Conservation (phyloP, 2,329 filamentous ascomycete genomes). For the Calonectria ilicicola region DNA sequence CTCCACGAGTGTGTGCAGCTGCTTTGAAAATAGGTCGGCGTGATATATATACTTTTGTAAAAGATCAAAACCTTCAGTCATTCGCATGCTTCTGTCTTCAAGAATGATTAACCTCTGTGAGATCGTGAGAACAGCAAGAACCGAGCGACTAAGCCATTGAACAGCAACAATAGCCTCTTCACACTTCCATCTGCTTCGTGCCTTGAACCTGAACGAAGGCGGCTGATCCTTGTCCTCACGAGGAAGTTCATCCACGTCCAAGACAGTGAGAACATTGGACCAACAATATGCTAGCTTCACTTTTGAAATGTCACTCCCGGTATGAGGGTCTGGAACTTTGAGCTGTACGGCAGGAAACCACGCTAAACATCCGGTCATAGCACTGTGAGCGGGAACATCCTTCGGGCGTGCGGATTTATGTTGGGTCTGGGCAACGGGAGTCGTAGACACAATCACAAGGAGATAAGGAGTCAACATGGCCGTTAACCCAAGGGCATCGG, state of each 20-base stretch:
- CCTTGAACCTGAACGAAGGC: slow-evolving; percentile 81
- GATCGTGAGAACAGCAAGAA: slow-evolving; percentile 91
- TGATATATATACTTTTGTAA: slow-evolving; percentile 94
- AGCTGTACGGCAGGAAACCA: slow-evolving; percentile 98
- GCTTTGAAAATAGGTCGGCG: slow-evolving; percentile 87
- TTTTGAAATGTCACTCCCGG: slow-evolving; percentile 77
- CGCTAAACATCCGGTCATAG: slow-evolving; percentile 92
- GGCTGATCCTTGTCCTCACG: slow-evolving; percentile 81
- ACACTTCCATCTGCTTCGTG: slow-evolving; percentile 89
- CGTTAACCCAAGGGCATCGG: slow-evolving; percentile 89
- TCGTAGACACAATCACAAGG: slow-evolving; percentile 96
- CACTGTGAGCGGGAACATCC: slow-evolving; percentile 88
- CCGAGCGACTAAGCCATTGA: slow-evolving; percentile 95
- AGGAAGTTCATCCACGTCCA: slow-evolving; percentile 84
- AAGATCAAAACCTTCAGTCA: slow-evolving; percentile 95
- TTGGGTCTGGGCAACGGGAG: slow-evolving; percentile 94
- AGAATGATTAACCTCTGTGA: slow-evolving; percentile 93
- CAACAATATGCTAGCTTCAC: slow-evolving; percentile 97
- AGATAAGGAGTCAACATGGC: slow-evolving; percentile 97
- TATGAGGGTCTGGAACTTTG: slow-evolving; percentile 77
- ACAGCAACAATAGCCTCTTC: slow-evolving; percentile 96
- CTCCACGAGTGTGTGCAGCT: slow-evolving; percentile 87
- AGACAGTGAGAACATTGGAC: slow-evolving; percentile 95
- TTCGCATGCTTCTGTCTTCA: slow-evolving; percentile 88
- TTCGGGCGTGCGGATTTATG: slow-evolving; percentile 93